Percentiles rank a stretch among this genome's conserved stretches.
phyloP scores from a whole-genome alignment of 352 stramenopile species.

The Phytopythium litorale region DNA sequence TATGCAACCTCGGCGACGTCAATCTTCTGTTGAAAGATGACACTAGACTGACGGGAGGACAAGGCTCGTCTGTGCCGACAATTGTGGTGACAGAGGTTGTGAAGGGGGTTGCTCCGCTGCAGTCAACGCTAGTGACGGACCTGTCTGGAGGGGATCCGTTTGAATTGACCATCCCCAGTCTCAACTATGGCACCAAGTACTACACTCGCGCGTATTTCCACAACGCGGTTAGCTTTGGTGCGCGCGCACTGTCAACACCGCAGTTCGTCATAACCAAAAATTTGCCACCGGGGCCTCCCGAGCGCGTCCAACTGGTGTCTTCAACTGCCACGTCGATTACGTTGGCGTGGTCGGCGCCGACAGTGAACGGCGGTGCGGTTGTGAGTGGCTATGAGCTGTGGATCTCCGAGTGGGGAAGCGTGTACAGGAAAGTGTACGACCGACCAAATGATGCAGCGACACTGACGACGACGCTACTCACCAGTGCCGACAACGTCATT shows the following conservation, averaged over 20 bases:
- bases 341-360: slow-evolving; percentile 89
- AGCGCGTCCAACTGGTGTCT: slow-evolving; percentile 82
- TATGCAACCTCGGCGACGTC: slow-evolving; percentile 93
- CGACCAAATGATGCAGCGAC: slow-evolving; percentile 81
- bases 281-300: slow-evolving; percentile 81
- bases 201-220: slow-evolving; percentile 91
- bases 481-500: slow-evolving; percentile 80
- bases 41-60: slow-evolving; percentile 44
- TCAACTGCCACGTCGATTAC: slow-evolving; percentile 90
- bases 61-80: slow-evolving; percentile 24
- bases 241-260: slow-evolving; percentile 59
- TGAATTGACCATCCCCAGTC: slow-evolving; percentile 45
- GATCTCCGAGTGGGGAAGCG: slow-evolving; percentile 93
- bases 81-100: slow-evolving; percentile 50
- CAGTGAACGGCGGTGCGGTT: slow-evolving; percentile 86
- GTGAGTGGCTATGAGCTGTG: slow-evolving; percentile 95
- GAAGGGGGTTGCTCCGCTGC: slow-evolving; percentile 43
- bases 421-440: slow-evolving; percentile 92
- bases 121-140: slow-evolving; percentile 63
- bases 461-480: slow-evolving; percentile 69
- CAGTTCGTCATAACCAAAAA: slow-evolving; percentile 84
- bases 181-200: slow-evolving; percentile 87
- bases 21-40: slow-evolving; percentile 40
- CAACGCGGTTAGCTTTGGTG: slow-evolving; percentile 85
- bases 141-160: slow-evolving; percentile 74